Conservation (phyloP, 768 basidiomycete genomes). For the Rhodosporidiobolus odoratus region DNA sequence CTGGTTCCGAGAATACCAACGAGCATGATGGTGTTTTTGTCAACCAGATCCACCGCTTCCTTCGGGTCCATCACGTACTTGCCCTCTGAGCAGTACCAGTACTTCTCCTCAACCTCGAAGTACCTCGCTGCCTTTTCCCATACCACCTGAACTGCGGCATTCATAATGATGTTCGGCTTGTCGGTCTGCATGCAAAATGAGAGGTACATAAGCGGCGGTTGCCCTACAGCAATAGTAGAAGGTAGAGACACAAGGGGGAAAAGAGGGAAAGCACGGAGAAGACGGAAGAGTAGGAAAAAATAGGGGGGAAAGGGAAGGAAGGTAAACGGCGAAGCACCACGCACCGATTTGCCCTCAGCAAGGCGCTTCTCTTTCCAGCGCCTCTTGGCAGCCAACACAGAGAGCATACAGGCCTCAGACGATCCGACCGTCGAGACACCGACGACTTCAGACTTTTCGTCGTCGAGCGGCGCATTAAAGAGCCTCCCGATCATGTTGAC, state of each 20-base stretch:
- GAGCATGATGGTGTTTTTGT: slow-evolving; percentile 46
- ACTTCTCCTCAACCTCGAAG: slow-evolving; percentile 46
- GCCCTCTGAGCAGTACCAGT: slow-evolving; percentile 40
- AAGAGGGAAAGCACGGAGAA: background rate
- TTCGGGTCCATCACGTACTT: slow-evolving; percentile 45
- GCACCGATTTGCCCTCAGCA: slow-evolving; percentile 38
- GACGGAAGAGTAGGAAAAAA: background rate
- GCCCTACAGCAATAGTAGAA: background rate
- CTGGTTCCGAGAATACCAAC: slow-evolving; percentile 42
- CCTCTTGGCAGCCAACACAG: slow-evolving; percentile 41
- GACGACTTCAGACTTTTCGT: slow-evolving; percentile 38
- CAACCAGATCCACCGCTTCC: slow-evolving; percentile 44
- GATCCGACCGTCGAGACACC: slow-evolving; percentile 43
- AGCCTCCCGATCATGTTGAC: slow-evolving; percentile 42
- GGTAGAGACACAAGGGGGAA: background rate
- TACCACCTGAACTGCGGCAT: slow-evolving; percentile 41
- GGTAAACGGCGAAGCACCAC: background rate
- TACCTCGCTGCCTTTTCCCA: slow-evolving; percentile 46
- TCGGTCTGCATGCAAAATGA: background rate
- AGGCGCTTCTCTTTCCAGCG: slow-evolving; percentile 39
- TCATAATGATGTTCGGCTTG: slow-evolving; percentile 44
- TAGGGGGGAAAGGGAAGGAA: background rate
- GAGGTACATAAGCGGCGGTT: too few species aligned
- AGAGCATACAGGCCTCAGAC: slow-evolving; percentile 45
- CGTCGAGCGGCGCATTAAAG: slow-evolving; percentile 40